phyloP scores from a whole-genome alignment of 2,329 filamentous ascomycete species.

The Fusarium tricinctum region DNA sequence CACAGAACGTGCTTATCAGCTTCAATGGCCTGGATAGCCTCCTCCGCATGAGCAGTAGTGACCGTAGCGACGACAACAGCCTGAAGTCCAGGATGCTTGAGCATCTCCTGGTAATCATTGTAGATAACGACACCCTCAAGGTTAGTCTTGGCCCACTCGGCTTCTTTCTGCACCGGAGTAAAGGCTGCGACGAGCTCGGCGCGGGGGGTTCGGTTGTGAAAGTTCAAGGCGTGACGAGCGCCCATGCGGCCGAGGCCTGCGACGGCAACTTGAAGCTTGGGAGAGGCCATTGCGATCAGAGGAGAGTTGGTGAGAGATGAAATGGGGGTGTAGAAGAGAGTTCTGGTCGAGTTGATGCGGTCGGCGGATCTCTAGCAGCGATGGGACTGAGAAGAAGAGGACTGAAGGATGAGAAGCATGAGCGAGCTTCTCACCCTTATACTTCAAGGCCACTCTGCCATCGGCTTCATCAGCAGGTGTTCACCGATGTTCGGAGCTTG shows the following conservation, averaged over 20 bases:
- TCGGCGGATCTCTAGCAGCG: neutral
- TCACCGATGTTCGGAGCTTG: constrained; percentile 28
- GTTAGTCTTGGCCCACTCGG: constrained; percentile 43
- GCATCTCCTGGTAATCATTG: constrained; percentile 47
- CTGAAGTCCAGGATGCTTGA: constrained; percentile 48
- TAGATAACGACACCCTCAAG: constrained; percentile 46
- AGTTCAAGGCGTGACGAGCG: constrained; percentile 49
- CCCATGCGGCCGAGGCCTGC: constrained; percentile 49
- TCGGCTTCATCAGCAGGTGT: neutral
- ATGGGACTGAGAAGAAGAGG: constrained; percentile 7
- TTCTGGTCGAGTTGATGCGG: neutral
- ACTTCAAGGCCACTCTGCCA: constrained; percentile 4
- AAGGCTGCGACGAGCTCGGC: constrained; percentile 48
- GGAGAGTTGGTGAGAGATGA: neutral
- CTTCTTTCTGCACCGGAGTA: constrained; percentile 46
- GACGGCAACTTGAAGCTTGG: constrained; percentile 46
- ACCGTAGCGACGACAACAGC: constrained; percentile 48
- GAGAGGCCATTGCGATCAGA: constrained; percentile 36
- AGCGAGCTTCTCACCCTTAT: constrained; percentile 35
- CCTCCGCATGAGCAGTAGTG: constrained; percentile 47
- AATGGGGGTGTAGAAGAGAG: neutral
- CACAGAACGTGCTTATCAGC: constrained; percentile 48
- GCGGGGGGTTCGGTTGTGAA: constrained; percentile 46
- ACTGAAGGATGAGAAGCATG: neutral
- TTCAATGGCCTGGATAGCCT: constrained; percentile 49